Percentiles rank a stretch among this genome's conserved stretches.
Evolutionary conservation across 2,329 filamentous ascomycete species (phyloP).

Genomic region (Cercospora sojina): DNA sequence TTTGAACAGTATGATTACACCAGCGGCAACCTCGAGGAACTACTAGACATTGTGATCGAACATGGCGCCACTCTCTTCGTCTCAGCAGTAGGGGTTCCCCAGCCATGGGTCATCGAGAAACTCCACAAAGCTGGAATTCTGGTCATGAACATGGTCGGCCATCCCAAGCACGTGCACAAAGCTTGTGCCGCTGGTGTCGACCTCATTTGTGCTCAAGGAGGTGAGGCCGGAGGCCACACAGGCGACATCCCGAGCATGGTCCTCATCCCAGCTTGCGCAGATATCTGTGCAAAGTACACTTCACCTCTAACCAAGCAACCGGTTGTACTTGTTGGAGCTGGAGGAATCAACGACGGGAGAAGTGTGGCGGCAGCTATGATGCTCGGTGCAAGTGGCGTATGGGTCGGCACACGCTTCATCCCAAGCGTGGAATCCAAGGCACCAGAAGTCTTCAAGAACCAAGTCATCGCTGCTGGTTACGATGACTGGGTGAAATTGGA

Average conservation of each 20-base stretch:
- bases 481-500: conserved; percentile 94
- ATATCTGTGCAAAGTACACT: conserved; percentile 74
- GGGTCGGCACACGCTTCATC: conserved; percentile 95
- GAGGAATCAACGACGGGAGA: conserved; percentile 88
- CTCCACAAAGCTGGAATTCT: conserved; percentile 82
- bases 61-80: conserved; percentile 88
- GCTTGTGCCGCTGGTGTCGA: conserved; percentile 85
- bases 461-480: conserved; percentile 78
- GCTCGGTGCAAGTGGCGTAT: conserved; percentile 87
- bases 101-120: conserved; percentile 80
- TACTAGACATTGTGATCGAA: conserved; percentile 87
- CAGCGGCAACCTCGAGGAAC: conserved; percentile 89
- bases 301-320: conserved; percentile 80
- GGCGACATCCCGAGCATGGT: conserved; percentile 87
- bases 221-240: conserved; percentile 76
- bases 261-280: conserved; percentile 86
- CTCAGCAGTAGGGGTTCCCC: conserved; percentile 88
- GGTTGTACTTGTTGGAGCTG: conserved; percentile 86
- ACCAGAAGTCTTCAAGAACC: conserved; percentile 20
- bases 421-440: conserved; percentile 60
- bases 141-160: conserved; percentile 99
- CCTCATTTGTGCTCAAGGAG: conserved; percentile 95
- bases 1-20: conserved; percentile 77
- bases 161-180: conserved; percentile 97
- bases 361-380: conserved; percentile 84